Conservation (phyloP, 2,329 filamentous ascomycete genomes). For the Ceratocystis huliohia region DNA sequence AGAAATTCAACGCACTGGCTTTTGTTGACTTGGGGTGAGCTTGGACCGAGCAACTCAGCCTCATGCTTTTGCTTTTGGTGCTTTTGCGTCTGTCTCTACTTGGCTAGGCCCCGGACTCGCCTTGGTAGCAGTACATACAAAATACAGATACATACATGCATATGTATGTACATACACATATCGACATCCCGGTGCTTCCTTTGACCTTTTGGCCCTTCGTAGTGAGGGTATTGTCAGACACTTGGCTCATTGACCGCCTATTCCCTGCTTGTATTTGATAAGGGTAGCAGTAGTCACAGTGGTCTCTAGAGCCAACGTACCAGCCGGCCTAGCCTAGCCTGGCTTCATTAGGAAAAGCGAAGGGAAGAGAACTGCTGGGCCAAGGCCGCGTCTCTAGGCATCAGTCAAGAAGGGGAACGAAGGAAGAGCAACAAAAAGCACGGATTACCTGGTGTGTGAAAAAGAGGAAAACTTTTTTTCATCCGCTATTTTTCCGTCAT, state of each 20-base stretch:
- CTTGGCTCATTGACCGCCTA: no score
- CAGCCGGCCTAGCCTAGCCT: no score
- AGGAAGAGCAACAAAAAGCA: neutral
- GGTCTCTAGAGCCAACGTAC: no score
- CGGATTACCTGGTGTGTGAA: neutral
- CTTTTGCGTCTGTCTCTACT: no score
- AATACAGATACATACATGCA: neutral
- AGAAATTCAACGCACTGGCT: neutral
- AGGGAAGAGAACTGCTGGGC: no score
- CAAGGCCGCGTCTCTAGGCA: neutral
- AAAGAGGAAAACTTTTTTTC: neutral
- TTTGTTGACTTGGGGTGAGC: neutral
- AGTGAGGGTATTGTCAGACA: no score
- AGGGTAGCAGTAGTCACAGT: no score
- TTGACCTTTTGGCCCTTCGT: no score
- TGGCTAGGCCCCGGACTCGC: neutral
- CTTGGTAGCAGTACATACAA: neutral
- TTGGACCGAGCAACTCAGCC: conserved; percentile 1
- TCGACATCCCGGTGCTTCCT: no score
- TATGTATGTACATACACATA: neutral
- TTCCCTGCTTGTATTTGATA: no score
- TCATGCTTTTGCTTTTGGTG: neutral
- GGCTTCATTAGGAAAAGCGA: no score
- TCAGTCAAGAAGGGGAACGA: neutral
- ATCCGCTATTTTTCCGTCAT: neutral